Percentiles rank a stretch among this genome's conserved stretches.
Evolutionary conservation across 768 basidiomycete species (phyloP).

Genomic region (Lactarius trivialis): DNA sequence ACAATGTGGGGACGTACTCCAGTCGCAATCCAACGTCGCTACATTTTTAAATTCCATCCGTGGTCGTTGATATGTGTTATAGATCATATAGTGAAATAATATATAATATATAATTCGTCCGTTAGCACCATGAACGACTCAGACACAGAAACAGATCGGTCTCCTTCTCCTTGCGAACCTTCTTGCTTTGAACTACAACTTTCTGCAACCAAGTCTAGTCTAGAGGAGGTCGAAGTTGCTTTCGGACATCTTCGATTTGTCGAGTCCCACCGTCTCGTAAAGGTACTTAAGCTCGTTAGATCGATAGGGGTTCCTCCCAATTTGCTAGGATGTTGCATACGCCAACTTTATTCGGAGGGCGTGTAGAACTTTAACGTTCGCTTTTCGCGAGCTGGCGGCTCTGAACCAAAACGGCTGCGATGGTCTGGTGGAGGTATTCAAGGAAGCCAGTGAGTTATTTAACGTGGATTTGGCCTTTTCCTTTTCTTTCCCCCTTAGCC

Average conservation of each 20-base stretch:
- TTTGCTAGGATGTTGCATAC: constrained; percentile 13
- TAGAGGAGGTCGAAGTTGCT: constrained; percentile 1
- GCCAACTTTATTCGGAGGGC: constrained; percentile 6
- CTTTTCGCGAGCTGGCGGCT: not conserved
- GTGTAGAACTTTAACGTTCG: constrained; percentile 1
- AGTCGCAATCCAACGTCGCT: constrained; percentile 50
- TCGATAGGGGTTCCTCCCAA: constrained; percentile 15
- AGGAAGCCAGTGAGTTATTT: constrained; percentile 9
- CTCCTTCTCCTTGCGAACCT: constrained; percentile 20
- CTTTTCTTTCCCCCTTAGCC: not conserved
- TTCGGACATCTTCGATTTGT: not conserved
- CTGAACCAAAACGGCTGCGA: not conserved
- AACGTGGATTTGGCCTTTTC: not conserved
- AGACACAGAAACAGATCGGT: constrained; percentile 32
- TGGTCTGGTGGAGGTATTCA: constrained; percentile 4
- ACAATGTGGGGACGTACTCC: constrained; percentile 41
- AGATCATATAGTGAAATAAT: constrained; percentile 23
- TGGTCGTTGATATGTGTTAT: constrained; percentile 12
- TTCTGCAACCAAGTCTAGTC: not conserved
- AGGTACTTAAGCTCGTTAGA: constrained; percentile 8
- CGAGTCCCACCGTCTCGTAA: constrained; percentile 1
- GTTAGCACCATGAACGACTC: constrained; percentile 36
- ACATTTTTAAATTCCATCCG: constrained; percentile 41
- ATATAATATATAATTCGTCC: not conserved
- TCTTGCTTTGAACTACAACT: not conserved